Percentiles rank a stretch among this genome's conserved stretches.
phyloP scores from a whole-genome alignment of 1,139 yeast genomes.

The Blastobotrys indianensis region DNA sequence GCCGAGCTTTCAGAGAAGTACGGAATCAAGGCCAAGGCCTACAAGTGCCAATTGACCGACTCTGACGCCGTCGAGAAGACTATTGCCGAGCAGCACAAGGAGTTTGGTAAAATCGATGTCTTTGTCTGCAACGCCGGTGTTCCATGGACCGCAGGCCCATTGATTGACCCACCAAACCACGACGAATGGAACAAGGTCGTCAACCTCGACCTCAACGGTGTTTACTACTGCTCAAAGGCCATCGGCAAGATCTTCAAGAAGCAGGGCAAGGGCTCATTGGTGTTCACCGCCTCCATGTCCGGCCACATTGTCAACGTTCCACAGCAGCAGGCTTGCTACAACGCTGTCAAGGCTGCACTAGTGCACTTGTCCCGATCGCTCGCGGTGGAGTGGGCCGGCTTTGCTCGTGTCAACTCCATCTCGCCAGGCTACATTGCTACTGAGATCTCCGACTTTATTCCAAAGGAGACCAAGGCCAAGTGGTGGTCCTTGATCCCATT shows the following conservation, averaged over 20 bases:
- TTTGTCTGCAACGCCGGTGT: constrained; percentile 91
- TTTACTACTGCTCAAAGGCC: constrained; percentile 65
- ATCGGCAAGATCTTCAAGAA: constrained; percentile 68
- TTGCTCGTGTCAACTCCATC: constrained; percentile 79
- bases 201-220: constrained; percentile 68
- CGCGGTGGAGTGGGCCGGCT: constrained; percentile 87
- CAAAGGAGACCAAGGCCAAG: constrained; percentile 45
- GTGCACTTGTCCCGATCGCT: constrained; percentile 72
- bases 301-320: constrained; percentile 87
- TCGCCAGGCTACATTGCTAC: constrained; percentile 85
- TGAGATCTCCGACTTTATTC: constrained; percentile 58
- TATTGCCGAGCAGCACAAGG: constrained; percentile 53
- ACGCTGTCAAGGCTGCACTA: constrained; percentile 85
- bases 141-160: constrained; percentile 74
- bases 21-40: constrained; percentile 63
- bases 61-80: constrained; percentile 53
- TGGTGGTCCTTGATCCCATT: constrained; percentile 74
- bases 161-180: constrained; percentile 53
- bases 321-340: constrained; percentile 83
- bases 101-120: constrained; percentile 73
- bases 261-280: constrained; percentile 66
- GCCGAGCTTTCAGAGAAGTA: constrained; percentile 51
- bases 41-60: constrained; percentile 63
- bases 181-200: constrained; percentile 62
- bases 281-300: constrained; percentile 86